Percentiles rank a stretch among this genome's conserved stretches.
Evolutionary conservation across 2,329 filamentous ascomycete genomes (phyloP).

Genomic region (Fusarium setosum): DNA sequence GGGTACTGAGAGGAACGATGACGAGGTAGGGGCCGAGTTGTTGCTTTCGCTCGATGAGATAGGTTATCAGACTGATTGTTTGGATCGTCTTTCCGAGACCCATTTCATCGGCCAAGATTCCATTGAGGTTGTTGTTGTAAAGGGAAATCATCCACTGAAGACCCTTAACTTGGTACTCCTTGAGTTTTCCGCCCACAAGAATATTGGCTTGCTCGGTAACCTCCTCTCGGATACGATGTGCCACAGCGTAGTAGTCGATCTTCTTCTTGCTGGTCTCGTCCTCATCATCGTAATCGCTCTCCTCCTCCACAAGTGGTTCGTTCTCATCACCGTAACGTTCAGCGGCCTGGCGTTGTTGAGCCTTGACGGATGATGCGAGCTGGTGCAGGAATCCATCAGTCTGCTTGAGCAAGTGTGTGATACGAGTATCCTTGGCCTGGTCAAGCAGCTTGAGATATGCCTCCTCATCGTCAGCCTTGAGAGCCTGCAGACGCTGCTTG

Average conservation of each 20-base stretch:
- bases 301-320: conserved; percentile 66
- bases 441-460: conserved; percentile 98
- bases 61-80: conserved; percentile 96
- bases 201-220: conserved; percentile 85
- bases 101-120: conserved; percentile 99
- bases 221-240: conserved; percentile 94
- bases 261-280: conserved; percentile 84
- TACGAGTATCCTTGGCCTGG: conserved; percentile 99
- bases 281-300: conserved; percentile 74
- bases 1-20: conserved; percentile 94
- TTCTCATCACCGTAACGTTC: conserved; percentile 79
- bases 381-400: conserved; percentile 98
- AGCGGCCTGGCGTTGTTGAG: conserved; percentile 86
- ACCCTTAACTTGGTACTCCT: conserved; percentile 99
- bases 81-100: conserved; percentile 99
- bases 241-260: conserved; percentile 99
- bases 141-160: conserved; percentile 99
- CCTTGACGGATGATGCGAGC: conserved; percentile 92
- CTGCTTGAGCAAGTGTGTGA: conserved; percentile 95
- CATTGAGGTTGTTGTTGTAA: conserved; percentile 99
- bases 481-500: conserved; percentile 98
- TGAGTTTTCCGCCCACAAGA: conserved; percentile 90
- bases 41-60: conserved; percentile 95
- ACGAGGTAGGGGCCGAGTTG: conserved; percentile 94
- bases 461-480: conserved; percentile 99